Evolutionary conservation across 163 green algal genomes (phyloP).

Genomic region (Picocystis sp.): DNA sequence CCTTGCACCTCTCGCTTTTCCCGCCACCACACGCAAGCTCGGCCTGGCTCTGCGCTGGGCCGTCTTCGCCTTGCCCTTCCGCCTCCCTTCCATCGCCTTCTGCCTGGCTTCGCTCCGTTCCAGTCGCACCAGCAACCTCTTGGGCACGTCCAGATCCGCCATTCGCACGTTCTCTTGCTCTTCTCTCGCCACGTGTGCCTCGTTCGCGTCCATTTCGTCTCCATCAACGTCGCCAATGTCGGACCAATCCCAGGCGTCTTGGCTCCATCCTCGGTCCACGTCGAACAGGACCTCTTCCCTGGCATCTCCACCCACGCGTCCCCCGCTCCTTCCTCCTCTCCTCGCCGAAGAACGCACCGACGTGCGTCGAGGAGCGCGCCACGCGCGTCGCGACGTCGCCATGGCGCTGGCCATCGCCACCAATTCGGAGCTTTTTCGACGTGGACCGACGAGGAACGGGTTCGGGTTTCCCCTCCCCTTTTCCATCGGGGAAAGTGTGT

Average conservation of each 20-base stretch:
- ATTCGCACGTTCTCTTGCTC: background rate
- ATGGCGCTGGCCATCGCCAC: no score
- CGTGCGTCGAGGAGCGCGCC: no score
- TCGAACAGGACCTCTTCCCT: background rate
- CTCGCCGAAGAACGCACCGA: no score
- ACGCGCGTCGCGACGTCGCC: no score
- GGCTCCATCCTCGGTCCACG: conserved; percentile 1
- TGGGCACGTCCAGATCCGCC: background rate
- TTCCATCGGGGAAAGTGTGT: no score
- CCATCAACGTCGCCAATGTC: background rate
- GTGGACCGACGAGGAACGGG: no score
- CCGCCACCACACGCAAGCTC: conserved; percentile 8
- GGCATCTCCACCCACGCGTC: background rate
- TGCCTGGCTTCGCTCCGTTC: background rate
- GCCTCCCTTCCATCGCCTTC: background rate
- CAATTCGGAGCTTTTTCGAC: no score
- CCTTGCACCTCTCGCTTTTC: conserved; percentile 2
- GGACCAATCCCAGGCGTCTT: background rate
- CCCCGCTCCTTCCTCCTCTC: no score
- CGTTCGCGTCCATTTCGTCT: background rate
- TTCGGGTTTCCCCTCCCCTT: no score
- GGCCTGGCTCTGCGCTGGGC: no score
- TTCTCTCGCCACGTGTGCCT: background rate
- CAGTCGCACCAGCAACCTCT: background rate
- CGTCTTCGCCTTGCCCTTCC: conserved; percentile 11